These are phyloP conservation scores for Naganishia vaughanmartiniae DNA, from an alignment of 768 basidiomycete species.

Conservation along the genomic window DNA sequence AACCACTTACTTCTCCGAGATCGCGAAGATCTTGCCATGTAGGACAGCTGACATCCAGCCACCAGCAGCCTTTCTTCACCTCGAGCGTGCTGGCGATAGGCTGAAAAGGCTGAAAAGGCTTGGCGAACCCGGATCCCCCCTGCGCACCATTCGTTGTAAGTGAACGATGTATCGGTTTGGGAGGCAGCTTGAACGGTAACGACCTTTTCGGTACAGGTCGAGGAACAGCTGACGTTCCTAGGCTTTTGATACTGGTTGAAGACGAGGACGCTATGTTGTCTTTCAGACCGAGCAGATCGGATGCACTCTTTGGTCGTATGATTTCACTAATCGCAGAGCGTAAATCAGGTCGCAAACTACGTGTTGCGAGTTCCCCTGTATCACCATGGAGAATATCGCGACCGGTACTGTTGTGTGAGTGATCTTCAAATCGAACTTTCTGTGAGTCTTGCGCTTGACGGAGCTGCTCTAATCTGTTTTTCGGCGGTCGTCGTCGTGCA, in stretches of 20 bases:
- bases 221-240: neutral
- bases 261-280: constrained; percentile 15
- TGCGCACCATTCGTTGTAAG: neutral
- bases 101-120: constrained; percentile 4
- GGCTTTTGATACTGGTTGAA: constrained; percentile 9
- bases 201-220: constrained; percentile 3
- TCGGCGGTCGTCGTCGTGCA: neutral
- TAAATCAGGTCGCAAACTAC: neutral
- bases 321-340: constrained; percentile 1
- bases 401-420: neutral
- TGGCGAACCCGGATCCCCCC: neutral
- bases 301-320: constrained; percentile 45
- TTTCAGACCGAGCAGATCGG: constrained; percentile 42
- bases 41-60: constrained; percentile 83
- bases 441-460: constrained; percentile 7
- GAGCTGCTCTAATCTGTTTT: constrained; percentile 8
- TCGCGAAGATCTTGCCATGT: constrained; percentile 82
- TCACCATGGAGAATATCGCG: neutral
- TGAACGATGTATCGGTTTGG: constrained; percentile 7
- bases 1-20: constrained; percentile 66
- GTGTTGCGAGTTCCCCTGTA: neutral
- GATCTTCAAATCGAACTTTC: constrained; percentile 14
- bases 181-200: constrained; percentile 20
- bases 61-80: constrained; percentile 61
- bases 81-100: neutral